Base-by-base conservation (phyloP, 495 filamentous ascomycete genomes). In the Penicillium desertorum region DNA sequence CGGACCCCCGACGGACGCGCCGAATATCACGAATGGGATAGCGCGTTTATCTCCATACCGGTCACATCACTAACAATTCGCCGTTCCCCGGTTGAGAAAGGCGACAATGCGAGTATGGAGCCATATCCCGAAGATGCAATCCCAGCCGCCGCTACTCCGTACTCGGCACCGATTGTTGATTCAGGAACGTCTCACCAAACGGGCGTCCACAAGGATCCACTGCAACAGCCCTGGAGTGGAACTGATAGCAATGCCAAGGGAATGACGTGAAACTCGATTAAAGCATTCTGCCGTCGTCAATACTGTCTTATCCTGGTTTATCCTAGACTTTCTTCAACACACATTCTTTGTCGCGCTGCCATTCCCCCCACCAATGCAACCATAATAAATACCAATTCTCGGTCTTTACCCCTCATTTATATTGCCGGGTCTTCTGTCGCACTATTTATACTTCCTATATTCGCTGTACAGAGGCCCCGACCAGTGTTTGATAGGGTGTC, bases 341-440 rank as follows among this genome's bases (percentile, higher is more conserved):
- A 17, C 61, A 66, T 62, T 62, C 62, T 54, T 55, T 20, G 16
- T 39, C 29, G 47, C 11, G 12, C 34, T 25, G 20, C 49, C 64
- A 62, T 67, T 64, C 62, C 45, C 56, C 61, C 54, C 54, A 16
- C 53, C 45, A 49, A 62, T 64, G 64, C 64, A 64, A 64, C 62
- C 61, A 66, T 57, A 66, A 64, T 62, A 62, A 65, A 67, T 56
- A 67, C 37, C 20, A 54, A 52, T 57, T 51, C 54, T 47, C 48
- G 37, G n/a, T 27, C 47, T 10, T 51, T 55, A 44, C 32, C 60
- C 55, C 46, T 55, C 53, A 11, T 55, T 47, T 55, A 14, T 6
- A 30, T 25, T 9, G 36, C 20, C 29, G 37, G 3, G 1, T 19
- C 14, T 37, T 3, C 25, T 16, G 10, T 19, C 19, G 5, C 29